Evolutionary conservation across 2,329 filamentous ascomycete genomes (phyloP).

Genomic region (Hypoxylon sp.): DNA sequence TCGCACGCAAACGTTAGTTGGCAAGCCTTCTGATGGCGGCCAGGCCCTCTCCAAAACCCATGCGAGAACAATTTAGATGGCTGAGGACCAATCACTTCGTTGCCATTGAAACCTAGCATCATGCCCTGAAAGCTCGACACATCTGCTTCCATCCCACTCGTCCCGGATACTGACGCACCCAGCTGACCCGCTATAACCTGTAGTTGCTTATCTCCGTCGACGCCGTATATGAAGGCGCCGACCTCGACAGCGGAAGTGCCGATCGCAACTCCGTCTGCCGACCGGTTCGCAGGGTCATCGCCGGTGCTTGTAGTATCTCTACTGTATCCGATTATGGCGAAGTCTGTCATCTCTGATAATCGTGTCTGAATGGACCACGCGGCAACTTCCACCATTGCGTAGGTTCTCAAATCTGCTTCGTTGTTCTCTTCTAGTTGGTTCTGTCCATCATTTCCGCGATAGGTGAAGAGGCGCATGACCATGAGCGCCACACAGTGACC

Average conservation of each 20-base stretch:
- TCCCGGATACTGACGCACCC: not conserved
- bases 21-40: not conserved
- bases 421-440: not conserved
- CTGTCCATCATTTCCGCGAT: not conserved
- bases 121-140: not conserved
- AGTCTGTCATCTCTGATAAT: not conserved
- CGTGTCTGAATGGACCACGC: not conserved
- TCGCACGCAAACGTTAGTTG: not conserved
- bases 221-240: not conserved
- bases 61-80: not conserved
- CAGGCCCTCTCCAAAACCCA: not conserved
- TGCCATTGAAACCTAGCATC: not conserved
- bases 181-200: not conserved
- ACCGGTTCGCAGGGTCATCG: not conserved
- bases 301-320: not conserved
- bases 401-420: not conserved
- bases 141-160: not conserved
- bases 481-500: not conserved
- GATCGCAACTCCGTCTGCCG: not conserved
- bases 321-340: not conserved
- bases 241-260: not conserved
- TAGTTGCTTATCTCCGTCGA: not conserved
- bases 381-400: not conserved
- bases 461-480: not conserved
- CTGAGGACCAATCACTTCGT: not conserved